Evolutionary conservation across 768 basidiomycete species (phyloP), one percentile per base, ranked within the genome.

Genomic region (Stropharia rugosoannulata): DNA sequence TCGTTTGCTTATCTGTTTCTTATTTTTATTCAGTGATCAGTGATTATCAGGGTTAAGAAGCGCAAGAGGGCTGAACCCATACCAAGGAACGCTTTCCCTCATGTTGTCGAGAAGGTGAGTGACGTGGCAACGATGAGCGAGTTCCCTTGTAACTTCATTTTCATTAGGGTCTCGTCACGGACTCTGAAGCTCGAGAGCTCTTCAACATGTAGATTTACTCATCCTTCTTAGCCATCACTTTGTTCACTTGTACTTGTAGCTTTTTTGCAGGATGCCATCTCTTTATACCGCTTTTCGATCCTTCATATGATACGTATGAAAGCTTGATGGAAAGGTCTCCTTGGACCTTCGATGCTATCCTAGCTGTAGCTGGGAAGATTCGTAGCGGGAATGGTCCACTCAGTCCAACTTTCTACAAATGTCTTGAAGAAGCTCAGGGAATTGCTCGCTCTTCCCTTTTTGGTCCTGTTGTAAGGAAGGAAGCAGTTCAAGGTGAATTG

Each of bases 221-320:
- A 63, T 65, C 66, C 49, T 65, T 62, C 64, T 59, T 64, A 66
- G 65, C 65, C 59, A 68, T 64, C 67, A 63, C 62, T 63, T 68
- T 69, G 70, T 73, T 70, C 69, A 69, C 68, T 67, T 62, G 68
- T 71, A 67, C 62, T 67, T 66, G 58, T 77, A 94, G 92, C 66
- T 98, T 96, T 80, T 96, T 96, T 77, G 87, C 90, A 55, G 95
- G 95, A 47, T 97, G 94, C 74, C 91, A 97, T 76, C 82, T 95
- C 68, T 98, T 97, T 79, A 93, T 97, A 62, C 95, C 95, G 45
- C 80, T 97, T 59, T 97, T 95, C 77, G 94, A 97, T 73, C 90
- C 92, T 32, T 75, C 78, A 56, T 96, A 94, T 73, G 95, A 98
- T 78, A 93, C 92, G 13, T 95, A 91, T 75, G 95, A 96, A 69